phyloP scores from a whole-genome alignment of 2,329 filamentous ascomycete genomes.

The Beauveria rudraprayagi region DNA sequence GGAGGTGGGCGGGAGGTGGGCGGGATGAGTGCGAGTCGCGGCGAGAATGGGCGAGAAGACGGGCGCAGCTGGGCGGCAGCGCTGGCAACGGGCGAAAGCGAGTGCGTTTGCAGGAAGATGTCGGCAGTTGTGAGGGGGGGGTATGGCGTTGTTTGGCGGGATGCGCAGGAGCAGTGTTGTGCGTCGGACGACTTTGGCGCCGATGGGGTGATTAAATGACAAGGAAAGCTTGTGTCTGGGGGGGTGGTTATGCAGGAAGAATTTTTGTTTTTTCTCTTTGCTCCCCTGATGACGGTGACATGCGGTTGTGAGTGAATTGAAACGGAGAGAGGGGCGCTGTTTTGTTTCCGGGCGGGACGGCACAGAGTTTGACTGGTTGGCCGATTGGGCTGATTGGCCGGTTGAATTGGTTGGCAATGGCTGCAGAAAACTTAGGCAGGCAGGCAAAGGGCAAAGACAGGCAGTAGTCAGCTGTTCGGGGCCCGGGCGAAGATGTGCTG shows the following conservation, averaged over 20 bases:
- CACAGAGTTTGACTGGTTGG: neutral
- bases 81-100: neutral
- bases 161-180: neutral
- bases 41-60: neutral
- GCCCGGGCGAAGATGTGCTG: neutral
- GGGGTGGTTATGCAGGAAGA: neutral
- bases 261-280: neutral
- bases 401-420: no score
- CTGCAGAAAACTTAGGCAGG: neutral
- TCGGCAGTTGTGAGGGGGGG: neutral
- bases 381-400: no score
- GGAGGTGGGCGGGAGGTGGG: no score
- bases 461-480: neutral
- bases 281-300: conserved; percentile 1
- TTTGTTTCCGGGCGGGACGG: conserved; percentile 6
- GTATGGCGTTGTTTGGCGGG: neutral
- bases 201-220: conserved; percentile 1
- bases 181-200: conserved; percentile 3
- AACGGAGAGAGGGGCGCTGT: neutral
- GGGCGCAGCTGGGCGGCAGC: neutral
- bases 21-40: neutral
- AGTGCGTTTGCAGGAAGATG: neutral
- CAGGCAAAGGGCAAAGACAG: neutral
- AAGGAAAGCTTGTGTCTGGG: neutral
- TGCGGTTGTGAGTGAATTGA: conserved; percentile 3